A percentile compares a stretch with the other conserved stretches of the same genome.
These are phyloP conservation scores for Smallanthus sonchifolius DNA, from an alignment of 129 eudicot species.

Conservation along the genomic window DNA sequence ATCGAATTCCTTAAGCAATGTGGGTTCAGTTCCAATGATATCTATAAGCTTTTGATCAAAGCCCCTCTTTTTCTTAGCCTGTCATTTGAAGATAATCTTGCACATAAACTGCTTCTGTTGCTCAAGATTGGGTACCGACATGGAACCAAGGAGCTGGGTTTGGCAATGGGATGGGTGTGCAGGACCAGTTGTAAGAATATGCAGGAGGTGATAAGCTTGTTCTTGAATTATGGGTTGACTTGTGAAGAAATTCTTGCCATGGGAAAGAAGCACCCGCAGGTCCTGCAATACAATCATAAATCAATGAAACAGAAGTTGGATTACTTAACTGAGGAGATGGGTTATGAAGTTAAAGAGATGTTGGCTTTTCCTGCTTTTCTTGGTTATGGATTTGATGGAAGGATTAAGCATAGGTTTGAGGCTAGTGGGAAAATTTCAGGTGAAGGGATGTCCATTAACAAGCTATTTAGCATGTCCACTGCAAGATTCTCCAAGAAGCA, in stretches of 20 bases:
- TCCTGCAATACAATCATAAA: constrained; percentile 75
- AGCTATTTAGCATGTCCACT: constrained; percentile 67
- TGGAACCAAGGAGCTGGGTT: constrained; percentile 68
- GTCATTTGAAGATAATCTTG: constrained; percentile 75
- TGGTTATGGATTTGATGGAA: constrained; percentile 81
- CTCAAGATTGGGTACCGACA: constrained; percentile 68
- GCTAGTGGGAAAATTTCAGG: constrained; percentile 51
- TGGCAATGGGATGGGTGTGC: constrained; percentile 95
- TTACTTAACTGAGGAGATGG: constrained; percentile 83
- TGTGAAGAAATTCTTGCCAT: constrained; percentile 71
- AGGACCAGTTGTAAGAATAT: constrained; percentile 81
- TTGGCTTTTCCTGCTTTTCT: constrained; percentile 93
- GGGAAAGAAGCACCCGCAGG: constrained; percentile 91
- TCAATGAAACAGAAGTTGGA: constrained; percentile 76
- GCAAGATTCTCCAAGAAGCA: constrained; percentile 63
- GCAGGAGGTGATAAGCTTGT: constrained; percentile 73
- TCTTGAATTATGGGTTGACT: constrained; percentile 75
- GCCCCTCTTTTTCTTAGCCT: constrained; percentile 76
- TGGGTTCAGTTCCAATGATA: constrained; percentile 69
- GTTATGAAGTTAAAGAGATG: constrained; percentile 73
- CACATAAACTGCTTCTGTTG: constrained; percentile 61
- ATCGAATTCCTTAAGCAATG: constrained; percentile 77
- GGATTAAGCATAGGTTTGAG: constrained; percentile 89
- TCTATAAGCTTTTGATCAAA: constrained; percentile 63
- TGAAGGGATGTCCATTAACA: constrained; percentile 79